Conservation (phyloP, 2,329 filamentous ascomycete species). For the Colletotrichum graminicola region DNA sequence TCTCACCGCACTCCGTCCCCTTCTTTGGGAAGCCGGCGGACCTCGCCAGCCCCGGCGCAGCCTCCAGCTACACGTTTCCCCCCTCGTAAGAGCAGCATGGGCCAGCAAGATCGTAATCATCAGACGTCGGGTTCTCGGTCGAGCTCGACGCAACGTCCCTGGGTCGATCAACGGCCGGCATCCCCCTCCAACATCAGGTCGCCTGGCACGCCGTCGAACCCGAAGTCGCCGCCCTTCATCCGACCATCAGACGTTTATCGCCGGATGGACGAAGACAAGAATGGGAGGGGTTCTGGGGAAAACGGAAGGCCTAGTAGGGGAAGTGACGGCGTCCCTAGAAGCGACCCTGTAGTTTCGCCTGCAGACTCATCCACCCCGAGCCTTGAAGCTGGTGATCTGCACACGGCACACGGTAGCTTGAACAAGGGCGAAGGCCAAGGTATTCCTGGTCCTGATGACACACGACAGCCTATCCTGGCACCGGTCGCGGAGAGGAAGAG, state of each 20-base stretch:
- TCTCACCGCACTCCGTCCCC: slow-evolving; percentile 29
- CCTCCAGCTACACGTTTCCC: slow-evolving; percentile 61
- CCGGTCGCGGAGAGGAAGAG: slow-evolving; percentile 70
- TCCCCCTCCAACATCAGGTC: slow-evolving; percentile 55
- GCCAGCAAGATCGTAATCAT: slow-evolving; percentile 55
- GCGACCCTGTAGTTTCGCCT: slow-evolving; percentile 16
- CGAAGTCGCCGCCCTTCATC: slow-evolving; percentile 73
- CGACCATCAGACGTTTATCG: slow-evolving; percentile 84
- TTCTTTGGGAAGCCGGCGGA: slow-evolving; percentile 17
- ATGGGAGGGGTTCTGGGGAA: slow-evolving; percentile 68
- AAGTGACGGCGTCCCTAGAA: slow-evolving; percentile 49
- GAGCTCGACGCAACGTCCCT: slow-evolving; percentile 48
- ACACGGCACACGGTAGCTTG: not conserved
- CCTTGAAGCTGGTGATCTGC: slow-evolving; percentile 36
- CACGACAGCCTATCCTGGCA: slow-evolving; percentile 55
- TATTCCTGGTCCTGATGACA: slow-evolving; percentile 41
- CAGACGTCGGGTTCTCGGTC: slow-evolving; percentile 47
- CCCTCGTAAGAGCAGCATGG: slow-evolving; percentile 72
- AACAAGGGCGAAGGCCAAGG: slow-evolving; percentile 31
- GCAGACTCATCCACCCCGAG: slow-evolving; percentile 25
- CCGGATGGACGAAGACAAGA: slow-evolving; percentile 75
- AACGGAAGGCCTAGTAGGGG: slow-evolving; percentile 69
- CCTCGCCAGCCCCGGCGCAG: slow-evolving; percentile 41
- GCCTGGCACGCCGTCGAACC: slow-evolving; percentile 58
- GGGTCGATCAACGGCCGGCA: slow-evolving; percentile 52